phyloP scores from a whole-genome alignment of 1,284 basidiomycete species.

The Leccinum pseudoinsigne region DNA sequence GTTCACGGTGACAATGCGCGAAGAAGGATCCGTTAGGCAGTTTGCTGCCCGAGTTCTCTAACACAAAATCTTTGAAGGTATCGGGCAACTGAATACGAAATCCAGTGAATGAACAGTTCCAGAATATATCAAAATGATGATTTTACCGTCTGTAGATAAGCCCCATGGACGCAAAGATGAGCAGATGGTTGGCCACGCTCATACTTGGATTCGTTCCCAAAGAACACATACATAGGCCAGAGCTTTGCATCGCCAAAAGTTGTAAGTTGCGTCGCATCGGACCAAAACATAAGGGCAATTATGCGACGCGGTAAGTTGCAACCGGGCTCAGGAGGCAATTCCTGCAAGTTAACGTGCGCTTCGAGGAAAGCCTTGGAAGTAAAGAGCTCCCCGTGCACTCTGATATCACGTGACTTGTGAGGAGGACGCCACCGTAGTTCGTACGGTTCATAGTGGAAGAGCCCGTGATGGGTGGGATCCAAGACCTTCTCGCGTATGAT shows the following conservation, averaged over 20 bases:
- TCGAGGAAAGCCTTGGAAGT: not conserved
- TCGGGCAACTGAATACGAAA: not conserved
- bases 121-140: not conserved
- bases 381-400: not conserved
- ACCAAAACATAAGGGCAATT: not conserved
- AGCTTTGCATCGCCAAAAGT: not conserved
- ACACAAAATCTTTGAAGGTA: not conserved
- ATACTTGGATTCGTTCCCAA: not conserved
- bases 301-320: not conserved
- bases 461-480: not conserved
- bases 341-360: not conserved
- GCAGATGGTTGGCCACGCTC: not conserved
- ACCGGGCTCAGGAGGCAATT: not conserved
- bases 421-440: not conserved
- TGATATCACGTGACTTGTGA: not conserved
- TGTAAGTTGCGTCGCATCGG: not conserved
- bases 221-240: not conserved
- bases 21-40: not conserved
- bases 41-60: not conserved
- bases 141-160: not conserved
- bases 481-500: not conserved
- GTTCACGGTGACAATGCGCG: not conserved
- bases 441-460: not conserved
- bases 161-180: not conserved
- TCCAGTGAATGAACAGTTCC: not conserved